Conservation (phyloP, 495 filamentous ascomycete species). For the Aspergillus haitiensis region DNA sequence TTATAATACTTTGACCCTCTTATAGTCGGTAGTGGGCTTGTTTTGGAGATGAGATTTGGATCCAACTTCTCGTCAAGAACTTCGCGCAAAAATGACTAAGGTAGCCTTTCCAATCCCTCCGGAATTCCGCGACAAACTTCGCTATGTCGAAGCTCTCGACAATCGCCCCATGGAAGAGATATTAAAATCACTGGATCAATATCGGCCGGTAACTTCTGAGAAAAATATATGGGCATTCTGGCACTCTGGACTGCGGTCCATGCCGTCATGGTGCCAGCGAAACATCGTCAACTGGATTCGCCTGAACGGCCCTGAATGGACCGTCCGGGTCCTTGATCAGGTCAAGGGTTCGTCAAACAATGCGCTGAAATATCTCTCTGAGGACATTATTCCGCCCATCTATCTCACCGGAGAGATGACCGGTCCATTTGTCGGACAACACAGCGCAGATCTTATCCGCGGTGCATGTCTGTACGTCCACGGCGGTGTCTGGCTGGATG, state of each 20-base stretch:
- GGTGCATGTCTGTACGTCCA: constrained; percentile 23
- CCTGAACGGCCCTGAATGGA: constrained; percentile 23
- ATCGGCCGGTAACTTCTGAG: constrained; percentile 22
- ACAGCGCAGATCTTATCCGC: constrained; percentile 29
- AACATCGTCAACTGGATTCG: constrained; percentile 30
- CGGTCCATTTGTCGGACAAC: constrained; percentile 24
- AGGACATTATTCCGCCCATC: constrained; percentile 16
- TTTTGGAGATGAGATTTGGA: neutral
- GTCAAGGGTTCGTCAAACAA: constrained; percentile 23
- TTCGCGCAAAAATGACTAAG: neutral
- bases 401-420: constrained; percentile 21
- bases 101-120: neutral
- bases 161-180: constrained; percentile 1
- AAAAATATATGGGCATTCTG: constrained; percentile 35
- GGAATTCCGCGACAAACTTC: neutral
- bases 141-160: constrained; percentile 3
- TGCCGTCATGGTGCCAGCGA: constrained; percentile 28
- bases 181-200: neutral
- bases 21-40: neutral
- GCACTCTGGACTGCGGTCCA: constrained; percentile 23
- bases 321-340: constrained; percentile 29
- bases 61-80: neutral
- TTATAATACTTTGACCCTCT: neutral
- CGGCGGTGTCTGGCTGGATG: constrained; percentile 31
- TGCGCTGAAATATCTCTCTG: constrained; percentile 15